Percentiles rank a stretch among this genome's conserved stretches.
Evolutionary conservation across 768 basidiomycete genomes (phyloP).

Genomic region (Pulveroboletus sp.): DNA sequence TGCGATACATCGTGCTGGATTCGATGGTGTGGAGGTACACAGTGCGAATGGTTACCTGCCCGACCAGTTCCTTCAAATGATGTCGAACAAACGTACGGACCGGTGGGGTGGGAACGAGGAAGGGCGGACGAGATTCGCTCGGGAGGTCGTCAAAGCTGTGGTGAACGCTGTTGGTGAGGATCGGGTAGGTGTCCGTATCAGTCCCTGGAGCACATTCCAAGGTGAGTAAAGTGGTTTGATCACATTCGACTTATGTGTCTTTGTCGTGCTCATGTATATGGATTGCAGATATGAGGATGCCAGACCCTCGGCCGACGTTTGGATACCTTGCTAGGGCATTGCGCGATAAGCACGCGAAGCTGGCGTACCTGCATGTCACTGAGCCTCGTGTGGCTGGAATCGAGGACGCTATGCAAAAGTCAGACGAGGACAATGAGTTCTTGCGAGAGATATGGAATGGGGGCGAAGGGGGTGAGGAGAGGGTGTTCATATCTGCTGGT

Average conservation of each 20-base stretch:
- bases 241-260: too few species aligned
- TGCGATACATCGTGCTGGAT: constrained; percentile 53
- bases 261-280: constrained; percentile 10
- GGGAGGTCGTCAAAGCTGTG: constrained; percentile 48
- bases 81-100: too few species aligned
- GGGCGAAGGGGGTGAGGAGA: too few species aligned
- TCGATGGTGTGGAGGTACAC: too few species aligned
- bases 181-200: too few species aligned
- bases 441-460: too few species aligned
- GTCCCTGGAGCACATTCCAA: constrained; percentile 14
- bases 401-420: not conserved
- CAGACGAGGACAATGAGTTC: constrained; percentile 6
- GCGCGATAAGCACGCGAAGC: constrained; percentile 22
- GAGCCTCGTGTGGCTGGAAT: constrained; percentile 35
- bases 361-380: constrained; percentile 51
- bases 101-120: constrained; percentile 32
- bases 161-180: constrained; percentile 27
- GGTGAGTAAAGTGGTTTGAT: constrained; percentile 17
- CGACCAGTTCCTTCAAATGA: too few species aligned
- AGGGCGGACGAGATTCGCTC: constrained; percentile 50
- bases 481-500: too few species aligned
- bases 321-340: constrained; percentile 41
- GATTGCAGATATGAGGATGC: constrained; percentile 28
- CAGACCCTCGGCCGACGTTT: too few species aligned
- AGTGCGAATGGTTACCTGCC: too few species aligned